Evolutionary conservation across 192 early-diverging fungal species (phyloP), one percentile per base, ranked within the genome.

Genomic region (Linnemannia zychae): DNA sequence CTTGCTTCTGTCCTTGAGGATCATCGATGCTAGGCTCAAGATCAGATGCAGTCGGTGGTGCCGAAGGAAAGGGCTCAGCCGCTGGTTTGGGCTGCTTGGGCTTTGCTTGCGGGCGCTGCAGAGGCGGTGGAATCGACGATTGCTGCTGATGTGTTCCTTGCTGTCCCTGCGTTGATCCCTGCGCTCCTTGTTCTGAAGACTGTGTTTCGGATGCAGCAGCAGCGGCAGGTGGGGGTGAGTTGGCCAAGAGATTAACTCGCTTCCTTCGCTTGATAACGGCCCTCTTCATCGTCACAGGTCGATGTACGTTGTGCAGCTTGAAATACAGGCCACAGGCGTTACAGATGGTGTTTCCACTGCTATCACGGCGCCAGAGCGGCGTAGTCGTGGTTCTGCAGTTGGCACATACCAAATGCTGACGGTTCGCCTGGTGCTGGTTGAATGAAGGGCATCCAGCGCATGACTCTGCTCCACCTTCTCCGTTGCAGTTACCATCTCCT

Each of bases 291-390:
- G 91, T 93, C 17, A 95, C 90, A 20, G 97, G 97, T 60, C 97
- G 91, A 49, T 94, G 89, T 17, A 92, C 90, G 84, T 92, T 93
- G 89, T 98, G 96, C 24, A 97, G 92, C 80, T 95, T 96, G 79
- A 90, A 97, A 81, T 98, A 97, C 60, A 98, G 89, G 3, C 90
- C 90, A 77, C 95, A 96, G 7, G 95, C 95, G 76, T 96, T 96
- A 79, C 95, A 96, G 38, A 96, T 95, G 2, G 95, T 93, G 78
- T 94, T 91, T 71, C 93, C 94, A 37, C 88, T 80, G 46, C 93
- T 94, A 60, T 95, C 93, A 53, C 95, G 81, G 16, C 95, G 90
- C 95, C 95, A 96, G 52, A 96, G 90, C 38, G 95, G 95, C 7
- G 95, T 96, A 40, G 91, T 93, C 0, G 91, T 95, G 4, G 95